These are phyloP conservation scores for Themeda triandra DNA, from an alignment of 176 grass and related monocot genomes.

Conservation along the genomic window DNA sequence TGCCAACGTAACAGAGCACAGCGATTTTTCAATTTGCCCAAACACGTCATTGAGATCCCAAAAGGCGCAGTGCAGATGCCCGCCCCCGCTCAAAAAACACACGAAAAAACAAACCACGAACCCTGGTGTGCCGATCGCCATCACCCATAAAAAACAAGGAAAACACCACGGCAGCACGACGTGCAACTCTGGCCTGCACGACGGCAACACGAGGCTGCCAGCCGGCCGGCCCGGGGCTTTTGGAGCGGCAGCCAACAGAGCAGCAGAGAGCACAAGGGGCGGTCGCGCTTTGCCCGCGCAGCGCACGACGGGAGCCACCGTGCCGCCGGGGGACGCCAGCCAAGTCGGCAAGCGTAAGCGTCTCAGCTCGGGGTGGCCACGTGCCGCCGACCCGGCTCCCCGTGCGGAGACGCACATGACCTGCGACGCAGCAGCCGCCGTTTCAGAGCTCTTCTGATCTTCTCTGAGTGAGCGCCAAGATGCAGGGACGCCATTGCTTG, in stretches of 20 bases:
- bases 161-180: not conserved
- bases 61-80: not conserved
- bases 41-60: conserved; percentile 13
- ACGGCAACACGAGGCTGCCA: not conserved
- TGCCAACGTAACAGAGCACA: not conserved
- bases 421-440: not conserved
- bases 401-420: not conserved
- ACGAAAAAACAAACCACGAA: not conserved
- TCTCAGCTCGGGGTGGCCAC: not conserved
- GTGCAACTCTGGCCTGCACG: not conserved
- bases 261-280: not conserved
- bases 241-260: conserved; percentile 1
- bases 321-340: not conserved
- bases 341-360: conserved; percentile 3
- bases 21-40: not conserved
- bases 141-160: not conserved
- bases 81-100: not conserved
- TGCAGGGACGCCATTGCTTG: not conserved
- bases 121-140: not conserved
- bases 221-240: not conserved
- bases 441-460: not conserved
- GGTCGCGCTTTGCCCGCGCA: not conserved
- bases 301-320: not conserved
- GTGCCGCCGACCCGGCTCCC: not conserved
- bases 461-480: not conserved